Percentiles rank a stretch among this genome's conserved stretches.
These are phyloP conservation scores for Pichia sp. DNA, from an alignment of 1,139 yeast species.

Conservation along the genomic window DNA sequence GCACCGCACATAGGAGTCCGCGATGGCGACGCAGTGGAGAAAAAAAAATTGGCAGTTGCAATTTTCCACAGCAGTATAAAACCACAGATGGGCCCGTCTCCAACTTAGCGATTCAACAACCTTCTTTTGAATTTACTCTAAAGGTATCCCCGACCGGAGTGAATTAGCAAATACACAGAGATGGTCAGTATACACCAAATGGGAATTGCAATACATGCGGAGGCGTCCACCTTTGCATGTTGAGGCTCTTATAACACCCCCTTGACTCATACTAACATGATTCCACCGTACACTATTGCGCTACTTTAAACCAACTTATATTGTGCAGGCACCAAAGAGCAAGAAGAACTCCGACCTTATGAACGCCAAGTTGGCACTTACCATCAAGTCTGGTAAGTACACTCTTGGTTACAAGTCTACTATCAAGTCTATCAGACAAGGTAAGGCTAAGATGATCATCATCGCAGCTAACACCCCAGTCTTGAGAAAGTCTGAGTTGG, in stretches of 20 bases:
- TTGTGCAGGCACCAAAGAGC: slow-evolving; percentile 77
- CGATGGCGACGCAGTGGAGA: no score
- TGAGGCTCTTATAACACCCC: no score
- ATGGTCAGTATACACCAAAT: slow-evolving; percentile 91
- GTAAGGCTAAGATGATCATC: slow-evolving; percentile 97
- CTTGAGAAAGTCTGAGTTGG: slow-evolving; percentile 99
- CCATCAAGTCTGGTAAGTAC: slow-evolving; percentile 99
- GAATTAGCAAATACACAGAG: slow-evolving; percentile 67
- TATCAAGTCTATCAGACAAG: slow-evolving; percentile 97
- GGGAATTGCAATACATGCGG: no score
- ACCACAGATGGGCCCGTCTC: no score
- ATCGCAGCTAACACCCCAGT: slow-evolving; percentile 99
- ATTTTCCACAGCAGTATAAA: no score
- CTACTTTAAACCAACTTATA: slow-evolving; percentile 5
- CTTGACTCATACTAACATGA: no score
- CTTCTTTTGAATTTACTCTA: no score
- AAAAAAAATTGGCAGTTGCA: neutral
- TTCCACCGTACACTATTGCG: neutral
- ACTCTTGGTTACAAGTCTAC: slow-evolving; percentile 99
- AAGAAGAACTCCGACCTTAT: slow-evolving; percentile 88
- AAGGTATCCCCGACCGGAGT: slow-evolving; percentile 74
- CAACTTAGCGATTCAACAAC: no score
- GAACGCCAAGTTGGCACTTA: slow-evolving; percentile 97
- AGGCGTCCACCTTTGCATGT: no score
- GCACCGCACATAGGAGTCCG: slow-evolving; percentile 3